phyloP scores from a whole-genome alignment of 2,329 filamentous ascomycete genomes.

The Camillea tinctor region DNA sequence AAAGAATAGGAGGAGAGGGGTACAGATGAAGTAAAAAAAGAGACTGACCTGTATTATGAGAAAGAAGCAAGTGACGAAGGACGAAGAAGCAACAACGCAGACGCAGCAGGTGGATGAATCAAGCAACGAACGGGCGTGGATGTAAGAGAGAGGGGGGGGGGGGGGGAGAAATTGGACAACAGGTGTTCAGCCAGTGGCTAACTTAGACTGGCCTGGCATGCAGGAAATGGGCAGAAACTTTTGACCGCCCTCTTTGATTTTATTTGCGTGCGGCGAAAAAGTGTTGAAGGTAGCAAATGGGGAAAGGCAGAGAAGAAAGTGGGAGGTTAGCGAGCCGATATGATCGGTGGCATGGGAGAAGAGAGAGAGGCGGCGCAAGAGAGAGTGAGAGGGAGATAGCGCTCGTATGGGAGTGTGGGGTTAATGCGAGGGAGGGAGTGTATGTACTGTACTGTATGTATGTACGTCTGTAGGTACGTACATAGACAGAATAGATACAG shows the following conservation, averaged over 20 bases:
- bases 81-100: constrained; percentile 28
- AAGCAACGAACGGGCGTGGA: constrained; percentile 35
- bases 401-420: constrained; percentile 25
- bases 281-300: constrained; percentile 33
- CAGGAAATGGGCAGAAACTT: constrained; percentile 27
- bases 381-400: constrained; percentile 9
- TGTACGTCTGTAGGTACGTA: constrained; percentile 13
- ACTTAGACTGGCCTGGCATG: constrained; percentile 26
- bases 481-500: not conserved
- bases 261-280: constrained; percentile 29
- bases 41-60: constrained; percentile 37
- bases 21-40: constrained; percentile 22
- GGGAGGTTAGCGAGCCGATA: constrained; percentile 29
- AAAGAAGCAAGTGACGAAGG: constrained; percentile 24
- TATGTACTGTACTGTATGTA: constrained; percentile 16
- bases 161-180: constrained; percentile 28
- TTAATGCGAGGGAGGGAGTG: constrained; percentile 1
- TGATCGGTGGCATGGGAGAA: constrained; percentile 29
- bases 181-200: constrained; percentile 32
- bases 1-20: constrained; percentile 19
- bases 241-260: constrained; percentile 27
- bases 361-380: too few relatives aligned
- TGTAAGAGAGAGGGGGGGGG: too few relatives aligned
- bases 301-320: constrained; percentile 23
- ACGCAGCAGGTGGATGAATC: constrained; percentile 21